Conservation (phyloP, 2,329 filamentous ascomycete species). For the Penicillium sp. region DNA sequence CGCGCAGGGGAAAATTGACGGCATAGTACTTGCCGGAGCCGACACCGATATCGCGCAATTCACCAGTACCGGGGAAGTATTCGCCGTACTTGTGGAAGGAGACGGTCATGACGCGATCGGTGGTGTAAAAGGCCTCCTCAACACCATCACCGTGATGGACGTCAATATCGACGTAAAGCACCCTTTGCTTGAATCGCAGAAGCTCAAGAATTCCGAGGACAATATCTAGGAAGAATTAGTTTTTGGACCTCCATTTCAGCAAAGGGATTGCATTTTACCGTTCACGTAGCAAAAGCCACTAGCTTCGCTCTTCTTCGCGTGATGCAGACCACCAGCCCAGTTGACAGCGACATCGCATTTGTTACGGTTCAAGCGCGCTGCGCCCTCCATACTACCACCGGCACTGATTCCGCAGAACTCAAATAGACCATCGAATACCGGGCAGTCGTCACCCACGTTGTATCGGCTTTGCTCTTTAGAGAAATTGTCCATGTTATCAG, state of each 20-base stretch:
- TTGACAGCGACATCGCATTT: slow-evolving; percentile 70
- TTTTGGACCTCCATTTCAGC: background rate
- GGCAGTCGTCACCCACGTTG: slow-evolving; percentile 64
- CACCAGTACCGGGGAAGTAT: slow-evolving; percentile 69
- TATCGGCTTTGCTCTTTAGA: slow-evolving; percentile 83
- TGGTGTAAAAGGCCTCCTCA: slow-evolving; percentile 70
- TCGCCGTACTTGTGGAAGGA: slow-evolving; percentile 73
- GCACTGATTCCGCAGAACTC: slow-evolving; percentile 70
- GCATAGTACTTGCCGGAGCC: slow-evolving; percentile 66
- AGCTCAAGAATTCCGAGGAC: slow-evolving; percentile 65
- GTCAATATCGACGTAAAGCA: slow-evolving; percentile 66
- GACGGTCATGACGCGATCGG: slow-evolving; percentile 68
- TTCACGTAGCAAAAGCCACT: slow-evolving; percentile 99
- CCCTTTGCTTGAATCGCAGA: slow-evolving; percentile 61
- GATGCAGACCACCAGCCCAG: slow-evolving; percentile 94
- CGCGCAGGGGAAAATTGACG: slow-evolving; percentile 67
- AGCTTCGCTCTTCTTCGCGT: slow-evolving; percentile 92
- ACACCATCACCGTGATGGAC: slow-evolving; percentile 68
- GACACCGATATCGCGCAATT: slow-evolving; percentile 66
- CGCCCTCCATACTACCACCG: slow-evolving; percentile 68
- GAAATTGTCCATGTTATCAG: slow-evolving; percentile 96
- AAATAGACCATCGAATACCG: slow-evolving; percentile 68
- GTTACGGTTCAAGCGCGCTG: slow-evolving; percentile 63
- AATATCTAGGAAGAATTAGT: slow-evolving; percentile 51
- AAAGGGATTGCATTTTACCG: slow-evolving; percentile 41